Evolutionary conservation across 129 eudicot genomes (phyloP).

Genomic region (Saposhnikovia divaricata): DNA sequence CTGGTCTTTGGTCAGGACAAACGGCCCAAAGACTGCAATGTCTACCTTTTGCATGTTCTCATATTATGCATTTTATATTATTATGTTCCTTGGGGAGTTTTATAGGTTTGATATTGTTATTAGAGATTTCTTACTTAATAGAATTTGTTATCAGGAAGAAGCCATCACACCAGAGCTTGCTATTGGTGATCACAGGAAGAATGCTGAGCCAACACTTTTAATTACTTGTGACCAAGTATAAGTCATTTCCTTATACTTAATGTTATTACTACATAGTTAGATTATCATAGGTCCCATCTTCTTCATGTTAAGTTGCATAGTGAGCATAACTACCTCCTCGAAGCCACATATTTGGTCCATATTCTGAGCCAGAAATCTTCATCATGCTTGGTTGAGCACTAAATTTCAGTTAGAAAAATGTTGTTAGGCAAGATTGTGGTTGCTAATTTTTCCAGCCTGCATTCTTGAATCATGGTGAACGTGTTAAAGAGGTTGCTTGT

Average conservation of each 20-base stretch:
- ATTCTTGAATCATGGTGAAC: background rate
- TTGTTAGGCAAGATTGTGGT: background rate
- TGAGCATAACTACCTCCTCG: background rate
- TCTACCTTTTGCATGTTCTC: conserved; percentile 4
- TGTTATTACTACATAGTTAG: conserved; percentile 14
- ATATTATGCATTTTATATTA: background rate
- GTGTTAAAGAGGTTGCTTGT: background rate
- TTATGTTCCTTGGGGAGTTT: conserved; percentile 1
- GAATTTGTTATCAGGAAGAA: conserved; percentile 63
- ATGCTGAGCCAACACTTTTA: conserved; percentile 65
- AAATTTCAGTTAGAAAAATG: conserved; percentile 1
- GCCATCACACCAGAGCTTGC: conserved; percentile 52
- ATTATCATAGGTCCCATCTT: conserved; percentile 9
- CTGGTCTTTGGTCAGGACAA: background rate
- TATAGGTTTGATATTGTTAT: background rate
- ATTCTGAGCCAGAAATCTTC: background rate
- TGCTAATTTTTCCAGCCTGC: background rate
- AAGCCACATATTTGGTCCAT: conserved; percentile 7
- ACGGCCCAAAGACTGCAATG: background rate
- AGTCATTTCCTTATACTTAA: conserved; percentile 23
- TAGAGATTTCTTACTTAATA: background rate
- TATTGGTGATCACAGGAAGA: conserved; percentile 47
- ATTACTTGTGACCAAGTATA: conserved; percentile 95
- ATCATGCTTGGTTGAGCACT: background rate
- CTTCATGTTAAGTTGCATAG: conserved; percentile 9